Base-by-base conservation (phyloP, 176 grass and related monocot genomes). In the Eragrostis curvula region DNA sequence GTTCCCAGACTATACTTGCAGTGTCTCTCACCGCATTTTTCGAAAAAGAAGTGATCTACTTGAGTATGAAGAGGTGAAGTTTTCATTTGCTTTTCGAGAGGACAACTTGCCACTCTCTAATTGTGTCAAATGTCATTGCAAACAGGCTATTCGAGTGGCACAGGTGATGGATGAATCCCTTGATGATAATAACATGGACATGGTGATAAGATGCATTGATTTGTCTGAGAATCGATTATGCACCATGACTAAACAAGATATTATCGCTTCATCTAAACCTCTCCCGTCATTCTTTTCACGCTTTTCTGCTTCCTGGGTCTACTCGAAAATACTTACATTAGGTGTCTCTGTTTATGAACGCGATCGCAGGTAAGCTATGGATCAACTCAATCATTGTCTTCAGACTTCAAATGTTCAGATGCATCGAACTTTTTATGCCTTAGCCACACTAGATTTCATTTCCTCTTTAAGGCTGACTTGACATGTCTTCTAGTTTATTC, bases 81-180 rank as follows among this genome's bases (percentile, higher is more conserved):
- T 83, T 77, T 75, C 11, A 43, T 77, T 65, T 79, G 17, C 56
- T 48, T 70, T 29, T 27, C 24, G 45, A 41, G 77, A 43, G 46
- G 79, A 80, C 76, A 70, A 46, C 21, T 12, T 73, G 74, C 55
- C 59, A 66, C 57, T 84, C 28, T 18, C 52, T 4, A 78, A 23
- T 49, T 73, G 3, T 63, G 9, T 68, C 47, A 71, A 67, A 65
- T 86, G 7, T 77, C 21, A 39, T 80, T 84, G 36, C 49, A 70
- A 79, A 77, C 79, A 98, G 96, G 96, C 96, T 81, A 95, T 98
- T 80, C 88, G 88, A 89, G 84, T 98, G 77, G 96, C 88, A 43
- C 96, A 98, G 75, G 70, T 90, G 69, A 89, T 95, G 86, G 96
- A 98, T 73, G 90, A 93, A 90, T 93, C 88, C 74, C 82, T 98